These are phyloP conservation scores for Hanseniaspora jakobsenii DNA, from an alignment of 805 yeast species.

Conservation along the genomic window DNA sequence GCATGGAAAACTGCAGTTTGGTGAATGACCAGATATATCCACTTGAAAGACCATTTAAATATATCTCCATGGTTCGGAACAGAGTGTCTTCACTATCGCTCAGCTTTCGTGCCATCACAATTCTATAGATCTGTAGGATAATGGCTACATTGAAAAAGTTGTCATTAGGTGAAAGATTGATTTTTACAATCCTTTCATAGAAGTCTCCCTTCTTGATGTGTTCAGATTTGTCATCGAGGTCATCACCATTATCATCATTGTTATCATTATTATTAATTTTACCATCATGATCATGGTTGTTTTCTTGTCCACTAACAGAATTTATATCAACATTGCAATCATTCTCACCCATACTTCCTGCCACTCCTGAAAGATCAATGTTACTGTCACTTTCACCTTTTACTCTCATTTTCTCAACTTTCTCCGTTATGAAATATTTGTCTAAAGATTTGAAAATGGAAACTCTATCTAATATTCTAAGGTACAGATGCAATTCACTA, in stretches of 20 bases:
- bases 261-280: too few species aligned
- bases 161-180: not conserved
- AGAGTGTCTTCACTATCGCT: conserved; percentile 9
- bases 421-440: conserved; percentile 10
- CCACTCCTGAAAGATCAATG: too few species aligned
- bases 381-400: not conserved
- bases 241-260: too few species aligned
- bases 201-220: not conserved
- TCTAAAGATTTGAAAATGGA: conserved; percentile 1
- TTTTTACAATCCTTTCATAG: not conserved
- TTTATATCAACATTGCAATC: not conserved
- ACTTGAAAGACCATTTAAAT: conserved; percentile 8
- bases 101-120: conserved; percentile 8
- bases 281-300: too few species aligned
- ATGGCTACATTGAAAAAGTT: conserved; percentile 13
- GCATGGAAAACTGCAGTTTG: conserved; percentile 23
- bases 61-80: conserved; percentile 10
- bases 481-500: conserved; percentile 8
- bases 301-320: not conserved
- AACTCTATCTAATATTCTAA: conserved; percentile 11
- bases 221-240: not conserved
- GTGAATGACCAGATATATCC: conserved; percentile 18
- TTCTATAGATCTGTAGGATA: conserved; percentile 13
- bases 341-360: too few species aligned
- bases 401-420: not conserved